Percentiles rank a stretch among this genome's conserved stretches.
These are phyloP conservation scores for Eimeria sp. DNA, from an alignment of 169 alveolate species.

Conservation along the genomic window DNA sequence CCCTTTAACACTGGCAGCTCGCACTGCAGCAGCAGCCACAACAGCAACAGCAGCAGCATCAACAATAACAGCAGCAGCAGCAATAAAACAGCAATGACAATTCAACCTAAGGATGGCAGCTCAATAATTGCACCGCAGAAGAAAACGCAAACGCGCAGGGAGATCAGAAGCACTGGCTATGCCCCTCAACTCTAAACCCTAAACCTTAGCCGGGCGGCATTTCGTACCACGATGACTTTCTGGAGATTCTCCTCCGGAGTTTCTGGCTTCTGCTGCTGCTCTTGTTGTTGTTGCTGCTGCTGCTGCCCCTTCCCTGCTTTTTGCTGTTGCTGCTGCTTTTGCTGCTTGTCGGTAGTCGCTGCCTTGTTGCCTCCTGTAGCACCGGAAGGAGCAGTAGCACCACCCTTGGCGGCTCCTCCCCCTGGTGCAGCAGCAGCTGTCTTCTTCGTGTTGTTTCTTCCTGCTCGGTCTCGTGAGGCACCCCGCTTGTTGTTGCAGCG, in stretches of 20 bases:
- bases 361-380: constrained; percentile 41
- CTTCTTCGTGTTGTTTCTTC: too few relatives aligned
- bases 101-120: too few relatives aligned
- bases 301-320: not conserved
- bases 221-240: constrained; percentile 17
- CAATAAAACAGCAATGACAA: too few relatives aligned
- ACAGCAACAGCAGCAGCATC: not conserved
- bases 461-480: too few relatives aligned
- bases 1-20: constrained; percentile 12
- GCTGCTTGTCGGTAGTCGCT: constrained; percentile 19
- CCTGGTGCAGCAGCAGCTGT: too few relatives aligned
- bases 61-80: too few relatives aligned
- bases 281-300: constrained; percentile 61
- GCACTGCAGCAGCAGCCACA: constrained; percentile 32
- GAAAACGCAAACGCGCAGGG: too few relatives aligned
- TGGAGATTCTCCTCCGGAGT: constrained; percentile 18
- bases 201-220: not conserved
- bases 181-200: not conserved
- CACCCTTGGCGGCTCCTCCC: not conserved
- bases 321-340: constrained; percentile 33
- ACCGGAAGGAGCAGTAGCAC: not conserved
- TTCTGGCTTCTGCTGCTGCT: constrained; percentile 10
- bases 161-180: too few relatives aligned
- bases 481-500: too few relatives aligned
- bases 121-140: too few relatives aligned